Percentiles rank a stretch among this genome's conserved stretches.
These are phyloP conservation scores for Alternaria alternata DNA, from an alignment of 2,329 filamentous ascomycete species.

Conservation along the genomic window DNA sequence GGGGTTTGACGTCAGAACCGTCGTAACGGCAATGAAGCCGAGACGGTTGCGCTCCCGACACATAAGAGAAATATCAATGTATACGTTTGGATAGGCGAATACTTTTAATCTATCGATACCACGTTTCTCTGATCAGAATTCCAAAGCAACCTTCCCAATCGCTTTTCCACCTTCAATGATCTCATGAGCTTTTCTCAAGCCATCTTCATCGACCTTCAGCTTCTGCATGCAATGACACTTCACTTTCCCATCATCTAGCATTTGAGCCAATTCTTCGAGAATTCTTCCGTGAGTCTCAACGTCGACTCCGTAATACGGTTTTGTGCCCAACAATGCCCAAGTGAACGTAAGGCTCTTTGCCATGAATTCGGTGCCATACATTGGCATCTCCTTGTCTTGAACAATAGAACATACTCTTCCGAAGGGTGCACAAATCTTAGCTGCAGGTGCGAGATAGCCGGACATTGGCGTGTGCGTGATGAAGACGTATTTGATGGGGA, in stretches of 20 bases:
- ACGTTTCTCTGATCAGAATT: background rate
- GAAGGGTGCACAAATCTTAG: constrained; percentile 8
- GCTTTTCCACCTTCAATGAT: constrained; percentile 8
- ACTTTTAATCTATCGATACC: background rate
- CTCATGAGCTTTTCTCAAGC: constrained; percentile 12
- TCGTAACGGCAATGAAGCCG: background rate
- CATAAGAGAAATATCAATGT: background rate
- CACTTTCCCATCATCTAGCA: constrained; percentile 2
- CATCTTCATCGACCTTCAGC: constrained; percentile 8
- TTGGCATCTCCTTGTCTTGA: constrained; percentile 14
- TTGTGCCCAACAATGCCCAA: constrained; percentile 11
- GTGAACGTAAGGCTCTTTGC: constrained; percentile 13
- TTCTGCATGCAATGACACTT: constrained; percentile 13
- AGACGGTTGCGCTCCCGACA: background rate
- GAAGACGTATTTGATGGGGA: constrained; percentile 13
- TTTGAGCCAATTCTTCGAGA: background rate
- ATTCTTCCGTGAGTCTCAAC: constrained; percentile 9
- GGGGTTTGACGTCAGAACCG: constrained; percentile 17
- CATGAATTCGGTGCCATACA: constrained; percentile 17
- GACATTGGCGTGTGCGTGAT: constrained; percentile 14
- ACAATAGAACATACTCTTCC: constrained; percentile 13
- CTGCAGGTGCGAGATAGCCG: constrained; percentile 7
- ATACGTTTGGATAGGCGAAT: background rate
- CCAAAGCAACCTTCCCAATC: constrained; percentile 9
- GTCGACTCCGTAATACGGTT: constrained; percentile 12